Conservation (phyloP, 1,284 basidiomycete genomes). For the Boletellus deceptivus region DNA sequence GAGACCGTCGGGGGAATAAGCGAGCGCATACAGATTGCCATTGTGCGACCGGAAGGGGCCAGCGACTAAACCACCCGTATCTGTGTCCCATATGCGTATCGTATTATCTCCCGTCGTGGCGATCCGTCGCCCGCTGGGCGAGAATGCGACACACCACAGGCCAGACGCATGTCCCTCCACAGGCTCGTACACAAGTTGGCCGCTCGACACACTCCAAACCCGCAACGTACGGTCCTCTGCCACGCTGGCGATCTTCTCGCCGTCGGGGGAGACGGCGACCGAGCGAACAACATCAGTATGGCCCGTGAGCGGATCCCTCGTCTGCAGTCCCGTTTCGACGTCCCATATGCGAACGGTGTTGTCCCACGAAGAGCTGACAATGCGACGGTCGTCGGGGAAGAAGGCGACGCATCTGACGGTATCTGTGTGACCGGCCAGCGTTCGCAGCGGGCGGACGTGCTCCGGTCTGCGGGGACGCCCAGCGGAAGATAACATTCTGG, state of each 20-base stretch:
- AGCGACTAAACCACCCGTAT: slow-evolving; percentile 25
- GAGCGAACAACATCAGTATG: slow-evolving; percentile 34
- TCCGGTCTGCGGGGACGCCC: slow-evolving; percentile 26
- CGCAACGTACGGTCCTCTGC: slow-evolving; percentile 32
- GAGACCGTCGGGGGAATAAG: slow-evolving; percentile 33
- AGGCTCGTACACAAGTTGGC: slow-evolving; percentile 27
- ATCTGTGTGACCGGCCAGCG: slow-evolving; percentile 26
- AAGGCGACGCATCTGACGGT: slow-evolving; percentile 31
- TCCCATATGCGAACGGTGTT: slow-evolving; percentile 32
- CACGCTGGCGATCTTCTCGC: slow-evolving; percentile 27
- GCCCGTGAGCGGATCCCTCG: slow-evolving; percentile 18
- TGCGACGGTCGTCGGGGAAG: slow-evolving; percentile 27
- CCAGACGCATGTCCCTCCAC: slow-evolving; percentile 29
- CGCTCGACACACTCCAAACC: slow-evolving; percentile 26
- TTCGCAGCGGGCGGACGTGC: slow-evolving; percentile 29
- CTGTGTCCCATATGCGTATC: slow-evolving; percentile 33
- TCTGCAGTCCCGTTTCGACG: slow-evolving; percentile 18
- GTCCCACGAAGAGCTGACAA: slow-evolving; percentile 32
- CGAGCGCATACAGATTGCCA: slow-evolving; percentile 29
- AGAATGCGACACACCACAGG: slow-evolving; percentile 33
- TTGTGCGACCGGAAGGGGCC: slow-evolving; percentile 34
- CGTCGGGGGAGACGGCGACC: slow-evolving; percentile 30
- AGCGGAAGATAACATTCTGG: slow-evolving; percentile 24
- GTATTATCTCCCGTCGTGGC: slow-evolving; percentile 35
- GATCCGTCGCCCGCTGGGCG: slow-evolving; percentile 31